Evolutionary conservation across 805 yeast genomes (phyloP).

Genomic region (Saitoella complicata): DNA sequence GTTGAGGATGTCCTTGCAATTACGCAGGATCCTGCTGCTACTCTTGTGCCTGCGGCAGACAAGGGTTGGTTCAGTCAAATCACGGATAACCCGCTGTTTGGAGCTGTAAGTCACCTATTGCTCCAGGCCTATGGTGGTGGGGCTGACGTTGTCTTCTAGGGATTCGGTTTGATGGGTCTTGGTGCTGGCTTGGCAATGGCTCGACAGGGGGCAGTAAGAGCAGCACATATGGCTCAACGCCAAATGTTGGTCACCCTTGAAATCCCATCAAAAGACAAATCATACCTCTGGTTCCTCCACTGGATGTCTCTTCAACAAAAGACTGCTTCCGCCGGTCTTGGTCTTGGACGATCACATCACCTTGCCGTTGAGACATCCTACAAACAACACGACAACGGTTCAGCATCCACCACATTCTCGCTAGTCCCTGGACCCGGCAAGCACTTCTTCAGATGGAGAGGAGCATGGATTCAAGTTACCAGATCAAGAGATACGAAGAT

Average conservation of each 20-base stretch:
- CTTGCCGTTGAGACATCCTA: conserved; percentile 77
- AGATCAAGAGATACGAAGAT: conserved; percentile 83
- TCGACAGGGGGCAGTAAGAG: conserved; percentile 46
- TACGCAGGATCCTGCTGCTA: too few species aligned
- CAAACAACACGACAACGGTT: conserved; percentile 82
- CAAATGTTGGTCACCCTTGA: conserved; percentile 83
- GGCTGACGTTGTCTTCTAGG: too few species aligned
- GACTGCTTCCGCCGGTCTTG: too few species aligned
- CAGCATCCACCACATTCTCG: conserved; percentile 70
- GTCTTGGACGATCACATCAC: conserved; percentile 32
- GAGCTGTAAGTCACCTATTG: too few species aligned
- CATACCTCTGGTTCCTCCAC: conserved; percentile 85
- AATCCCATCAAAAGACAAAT: conserved; percentile 81
- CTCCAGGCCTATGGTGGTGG: too few species aligned
- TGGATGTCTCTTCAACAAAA: conserved; percentile 46
- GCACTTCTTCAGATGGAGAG: conserved; percentile 69
- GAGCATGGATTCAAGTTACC: conserved; percentile 75
- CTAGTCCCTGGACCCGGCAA: conserved; percentile 96
- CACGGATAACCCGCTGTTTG: too few species aligned
- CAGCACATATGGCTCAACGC: conserved; percentile 55
- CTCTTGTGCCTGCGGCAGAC: too few species aligned
- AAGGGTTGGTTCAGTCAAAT: too few species aligned
- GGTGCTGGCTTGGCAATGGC: conserved; percentile 81
- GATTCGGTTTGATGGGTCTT: conserved; percentile 89
- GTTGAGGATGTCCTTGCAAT: too few species aligned